A percentile compares a stretch with the other conserved stretches of the same genome.
phyloP scores from a whole-genome alignment of 768 basidiomycete species.

The Coprinellus aureogranulatus region DNA sequence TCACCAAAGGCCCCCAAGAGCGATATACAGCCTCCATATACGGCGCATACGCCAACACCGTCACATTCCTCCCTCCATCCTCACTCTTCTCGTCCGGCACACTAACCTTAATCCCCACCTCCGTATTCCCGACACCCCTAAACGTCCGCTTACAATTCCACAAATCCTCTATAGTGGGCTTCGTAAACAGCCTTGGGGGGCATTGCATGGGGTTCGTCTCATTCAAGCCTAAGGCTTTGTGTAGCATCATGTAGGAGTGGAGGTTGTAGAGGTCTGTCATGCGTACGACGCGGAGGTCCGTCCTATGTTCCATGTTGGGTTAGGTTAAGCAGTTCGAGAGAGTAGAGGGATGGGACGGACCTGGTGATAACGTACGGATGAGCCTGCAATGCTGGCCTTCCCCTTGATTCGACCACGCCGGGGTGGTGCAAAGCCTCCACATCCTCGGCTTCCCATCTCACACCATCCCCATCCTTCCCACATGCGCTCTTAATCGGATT shows the following conservation, averaged over 20 bases:
- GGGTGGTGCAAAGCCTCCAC: not conserved
- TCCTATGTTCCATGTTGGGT: constrained; percentile 18
- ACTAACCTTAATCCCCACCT: constrained; percentile 9
- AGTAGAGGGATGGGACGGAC: constrained; percentile 13
- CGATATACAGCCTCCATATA: constrained; percentile 22
- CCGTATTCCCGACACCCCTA: not conserved
- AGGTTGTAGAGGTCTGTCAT: constrained; percentile 29
- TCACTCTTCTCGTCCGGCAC: constrained; percentile 13
- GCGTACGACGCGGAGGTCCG: constrained; percentile 31
- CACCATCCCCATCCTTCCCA: constrained; percentile 9
- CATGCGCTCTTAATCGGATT: constrained; percentile 26
- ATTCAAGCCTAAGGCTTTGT: constrained; percentile 6
- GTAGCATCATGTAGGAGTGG: constrained; percentile 23
- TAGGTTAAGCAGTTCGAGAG: not conserved
- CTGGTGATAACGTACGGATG: constrained; percentile 38
- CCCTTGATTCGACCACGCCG: constrained; percentile 8
- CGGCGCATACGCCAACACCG: constrained; percentile 30
- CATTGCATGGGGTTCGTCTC: not conserved
- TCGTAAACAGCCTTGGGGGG: constrained; percentile 12
- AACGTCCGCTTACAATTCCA: not conserved
- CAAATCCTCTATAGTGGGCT: constrained; percentile 16
- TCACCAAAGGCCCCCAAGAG: constrained; percentile 30
- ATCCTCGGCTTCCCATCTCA: constrained; percentile 11
- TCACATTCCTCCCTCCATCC: constrained; percentile 17
- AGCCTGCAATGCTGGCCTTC: constrained; percentile 15